Evolutionary conservation across 2,329 filamentous ascomycete genomes (phyloP), one percentile per base, ranked within the genome.

Genomic region (Fusarium subtropicale): DNA sequence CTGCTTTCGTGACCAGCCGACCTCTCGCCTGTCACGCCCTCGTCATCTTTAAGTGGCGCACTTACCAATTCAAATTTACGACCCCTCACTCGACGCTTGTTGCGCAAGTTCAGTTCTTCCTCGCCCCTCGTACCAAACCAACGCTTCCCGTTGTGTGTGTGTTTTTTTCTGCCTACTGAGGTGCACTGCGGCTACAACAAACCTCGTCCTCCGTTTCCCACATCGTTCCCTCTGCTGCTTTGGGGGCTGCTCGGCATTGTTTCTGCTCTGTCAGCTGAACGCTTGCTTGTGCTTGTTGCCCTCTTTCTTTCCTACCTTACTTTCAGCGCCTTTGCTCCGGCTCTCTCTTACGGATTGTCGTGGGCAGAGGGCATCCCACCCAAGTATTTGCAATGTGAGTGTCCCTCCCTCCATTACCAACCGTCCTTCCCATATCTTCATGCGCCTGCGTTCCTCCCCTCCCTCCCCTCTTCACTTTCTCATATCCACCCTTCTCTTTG

Each of bases 331-430:
- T 81, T 82, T 81, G 73, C 81, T 84, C 81, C 79, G 81, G 78
- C 82, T 77, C 76, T 82, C 79, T 81, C 73, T 74, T 71, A 64
- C 75, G 78, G 80, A 81, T 81, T 73, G 82, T 85, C 79, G 82
- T 76, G 81, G 80, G 83, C 79, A 76, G 79, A 83, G 78, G 79
- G 79, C 77, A 78, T 76, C 74, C 74, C 71, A 63, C 70, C 48
- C 69, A 73, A 73, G 69, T 74, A 69, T 78, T 76, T 79, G 78
- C 76, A 81, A 83, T 83, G 81, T 84, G 75, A 81, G 82, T 82
- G 36, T 65, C 65, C 72, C 59, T 68, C 65, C 64, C 70, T 55
- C 59, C 66, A 46, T 62, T 63, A 63, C 53, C 51, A 53, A 68
- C 56, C 69, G 66, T 55, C 53, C 44, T 56, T 52, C 48, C 52